Evolutionary conservation across 148 eudicot genomes (phyloP).

Genomic region (Nepenthes gracilis): DNA sequence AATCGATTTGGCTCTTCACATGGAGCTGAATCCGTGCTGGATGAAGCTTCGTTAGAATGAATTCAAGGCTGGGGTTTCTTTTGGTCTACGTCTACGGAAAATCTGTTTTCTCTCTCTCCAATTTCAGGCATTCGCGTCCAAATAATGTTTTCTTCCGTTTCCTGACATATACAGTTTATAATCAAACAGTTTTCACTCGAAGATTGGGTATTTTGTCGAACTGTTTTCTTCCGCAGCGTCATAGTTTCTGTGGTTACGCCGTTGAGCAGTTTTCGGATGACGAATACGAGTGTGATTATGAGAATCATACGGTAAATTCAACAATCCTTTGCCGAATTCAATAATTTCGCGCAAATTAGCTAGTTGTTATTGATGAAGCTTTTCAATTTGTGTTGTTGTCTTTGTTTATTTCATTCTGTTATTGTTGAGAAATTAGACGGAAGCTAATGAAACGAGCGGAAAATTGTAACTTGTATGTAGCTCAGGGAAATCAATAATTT

Average conservation of each 20-base stretch:
- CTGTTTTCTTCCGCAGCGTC: conserved; percentile 5
- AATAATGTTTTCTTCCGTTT: conserved; percentile 11
- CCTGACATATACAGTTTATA: conserved; percentile 6
- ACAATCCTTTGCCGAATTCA: neutral
- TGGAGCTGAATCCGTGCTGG: conserved; percentile 30
- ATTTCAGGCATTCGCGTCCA: conserved; percentile 8
- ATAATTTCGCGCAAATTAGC: neutral
- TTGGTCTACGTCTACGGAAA: conserved; percentile 30
- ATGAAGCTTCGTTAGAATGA: conserved; percentile 35
- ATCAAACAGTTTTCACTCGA: conserved; percentile 2
- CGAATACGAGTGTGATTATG: conserved; percentile 95
- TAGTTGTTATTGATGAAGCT: neutral
- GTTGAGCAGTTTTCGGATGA: conserved; percentile 96
- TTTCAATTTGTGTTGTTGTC: neutral
- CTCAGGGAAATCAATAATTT: no score
- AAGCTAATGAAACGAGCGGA: no score
- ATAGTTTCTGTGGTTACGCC: conserved; percentile 37
- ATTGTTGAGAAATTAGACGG: no score
- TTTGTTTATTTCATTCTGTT: no score
- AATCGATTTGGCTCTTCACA: conserved; percentile 5
- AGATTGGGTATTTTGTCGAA: conserved; percentile 16
- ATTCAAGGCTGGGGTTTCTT: conserved; percentile 35
- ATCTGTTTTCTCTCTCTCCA: conserved; percentile 15
- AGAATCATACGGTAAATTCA: conserved; percentile 47
- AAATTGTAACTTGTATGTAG: no score